Evolutionary conservation across 2,329 filamentous ascomycete species (phyloP), one percentile per base, ranked within the genome.

Genomic region (Microsporum ferrugineum): DNA sequence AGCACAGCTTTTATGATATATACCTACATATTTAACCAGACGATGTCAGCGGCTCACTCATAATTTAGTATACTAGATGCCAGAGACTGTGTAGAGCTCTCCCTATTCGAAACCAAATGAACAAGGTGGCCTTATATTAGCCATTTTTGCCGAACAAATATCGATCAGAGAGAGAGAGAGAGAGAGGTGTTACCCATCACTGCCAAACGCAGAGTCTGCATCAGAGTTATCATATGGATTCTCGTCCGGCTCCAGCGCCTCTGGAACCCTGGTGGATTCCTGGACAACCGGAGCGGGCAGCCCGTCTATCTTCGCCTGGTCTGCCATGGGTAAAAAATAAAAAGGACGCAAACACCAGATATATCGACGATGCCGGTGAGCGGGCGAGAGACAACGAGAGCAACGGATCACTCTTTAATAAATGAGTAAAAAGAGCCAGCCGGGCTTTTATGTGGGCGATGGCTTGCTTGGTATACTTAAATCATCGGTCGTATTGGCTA

Each of bases 11-110:
- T 23, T 23, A 23, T 23, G 17, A 23, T 1, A 23, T 23, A 23
- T 23, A 23, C 17, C 17, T 23, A 23, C 17, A 23, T 23, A 23
- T 23, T 23, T 23, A 23, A 23, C 17, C 23, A 51, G 27, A 27
- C 12, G 47, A 8, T 51, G 47, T 33, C 12, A 51, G 10, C 27
- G 8, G 14, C 58, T 6, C 58, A 62, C 61, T 62, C 61, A 56
- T 62, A 62, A 56, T 62, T 58, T 34, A 62, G 58, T 23, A 62
- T 45, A 47, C 61, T 62, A n/a, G 59, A 58, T 27, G 61, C 57
- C 38, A 62, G 45, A 10, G 61, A 62, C 8, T 43, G 53, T 33
- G 41, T 62, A 51, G 47, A 51, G 29, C 23, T 33, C 47, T 27
- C 47, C 23, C 47, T 51, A 33, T 27, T 17, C 38, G 38, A 39